Conservation (phyloP, 2,329 filamentous ascomycete species). For the Kalaharituber pfeilii region DNA sequence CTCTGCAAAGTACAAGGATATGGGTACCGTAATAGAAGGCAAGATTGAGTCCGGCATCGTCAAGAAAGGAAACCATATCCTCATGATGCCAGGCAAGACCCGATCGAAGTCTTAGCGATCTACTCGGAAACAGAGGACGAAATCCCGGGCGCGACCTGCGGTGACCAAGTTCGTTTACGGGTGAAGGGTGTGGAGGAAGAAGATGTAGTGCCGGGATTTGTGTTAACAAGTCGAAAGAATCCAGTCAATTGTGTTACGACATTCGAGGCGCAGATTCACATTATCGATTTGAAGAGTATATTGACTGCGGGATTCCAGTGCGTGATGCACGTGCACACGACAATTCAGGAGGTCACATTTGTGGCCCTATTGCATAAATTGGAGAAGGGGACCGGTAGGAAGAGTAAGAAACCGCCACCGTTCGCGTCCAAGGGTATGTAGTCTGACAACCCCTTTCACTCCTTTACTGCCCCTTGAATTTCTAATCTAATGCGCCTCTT, state of each 20-base stretch:
- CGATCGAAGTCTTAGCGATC: slow-evolving; percentile 62
- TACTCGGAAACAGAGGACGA: slow-evolving; percentile 97
- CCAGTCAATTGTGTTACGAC: slow-evolving; percentile 74
- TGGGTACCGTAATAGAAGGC: slow-evolving; percentile 94
- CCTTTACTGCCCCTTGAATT: neutral
- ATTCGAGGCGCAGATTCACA: slow-evolving; percentile 93
- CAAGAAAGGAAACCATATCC: slow-evolving; percentile 68
- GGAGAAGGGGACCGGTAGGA: slow-evolving; percentile 82
- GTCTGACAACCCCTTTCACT: neutral
- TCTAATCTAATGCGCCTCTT: neutral
- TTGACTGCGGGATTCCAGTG: slow-evolving; percentile 93
- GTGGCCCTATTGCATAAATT: slow-evolving; percentile 74
- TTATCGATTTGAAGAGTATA: slow-evolving; percentile 87
- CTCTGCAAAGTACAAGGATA: slow-evolving; percentile 86
- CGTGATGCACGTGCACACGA: slow-evolving; percentile 90
- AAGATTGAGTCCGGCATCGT: slow-evolving; percentile 90
- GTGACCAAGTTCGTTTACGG: slow-evolving; percentile 84
- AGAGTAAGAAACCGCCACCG: slow-evolving; percentile 81
- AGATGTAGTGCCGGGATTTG: slow-evolving; percentile 87
- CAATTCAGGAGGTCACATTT: slow-evolving; percentile 95
- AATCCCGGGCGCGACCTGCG: slow-evolving; percentile 60
- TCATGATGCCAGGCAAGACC: slow-evolving; percentile 91
- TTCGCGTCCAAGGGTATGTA: slow-evolving; percentile 64
- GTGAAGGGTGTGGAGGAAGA: slow-evolving; percentile 94
- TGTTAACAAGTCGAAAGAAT: slow-evolving; percentile 85